These are phyloP conservation scores for Exophiala oligosperma DNA, from an alignment of 2,329 filamentous ascomycete species.

Conservation along the genomic window DNA sequence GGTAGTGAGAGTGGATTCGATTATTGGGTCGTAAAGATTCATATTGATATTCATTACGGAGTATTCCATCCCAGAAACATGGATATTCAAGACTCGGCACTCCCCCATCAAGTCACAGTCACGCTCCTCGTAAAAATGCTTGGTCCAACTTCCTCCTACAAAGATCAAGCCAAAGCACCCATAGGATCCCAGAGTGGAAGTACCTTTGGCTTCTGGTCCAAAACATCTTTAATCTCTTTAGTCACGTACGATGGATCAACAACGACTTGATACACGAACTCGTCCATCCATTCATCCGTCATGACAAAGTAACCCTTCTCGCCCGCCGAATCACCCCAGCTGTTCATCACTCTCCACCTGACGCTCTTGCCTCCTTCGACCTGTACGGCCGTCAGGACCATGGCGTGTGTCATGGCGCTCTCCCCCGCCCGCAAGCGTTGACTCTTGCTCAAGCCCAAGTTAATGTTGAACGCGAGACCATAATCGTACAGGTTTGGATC, in stretches of 20 bases:
- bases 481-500: constrained; percentile 76
- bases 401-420: constrained; percentile 85
- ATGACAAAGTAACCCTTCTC: constrained; percentile 87
- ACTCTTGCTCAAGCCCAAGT: constrained; percentile 72
- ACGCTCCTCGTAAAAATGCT: too few species aligned
- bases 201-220: constrained; percentile 69
- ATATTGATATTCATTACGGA: too few species aligned
- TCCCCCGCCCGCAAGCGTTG: constrained; percentile 72
- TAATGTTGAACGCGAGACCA: constrained; percentile 78
- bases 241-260: constrained; percentile 70
- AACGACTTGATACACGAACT: constrained; percentile 84
- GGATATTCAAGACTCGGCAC: too few species aligned
- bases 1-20: too few species aligned
- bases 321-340: constrained; percentile 71
- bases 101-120: too few species aligned
- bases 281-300: constrained; percentile 76
- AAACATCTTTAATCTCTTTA: constrained; percentile 67
- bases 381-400: constrained; percentile 87
- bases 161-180: constrained; percentile 64
- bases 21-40: too few species aligned
- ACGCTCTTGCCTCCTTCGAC: constrained; percentile 64
- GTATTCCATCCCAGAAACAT: too few species aligned
- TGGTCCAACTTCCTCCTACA: too few species aligned
- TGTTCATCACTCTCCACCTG: constrained; percentile 85
- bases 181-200: constrained; percentile 80